Conservation (phyloP, 148 eudicot genomes). For the Rhododendron vialii region DNA sequence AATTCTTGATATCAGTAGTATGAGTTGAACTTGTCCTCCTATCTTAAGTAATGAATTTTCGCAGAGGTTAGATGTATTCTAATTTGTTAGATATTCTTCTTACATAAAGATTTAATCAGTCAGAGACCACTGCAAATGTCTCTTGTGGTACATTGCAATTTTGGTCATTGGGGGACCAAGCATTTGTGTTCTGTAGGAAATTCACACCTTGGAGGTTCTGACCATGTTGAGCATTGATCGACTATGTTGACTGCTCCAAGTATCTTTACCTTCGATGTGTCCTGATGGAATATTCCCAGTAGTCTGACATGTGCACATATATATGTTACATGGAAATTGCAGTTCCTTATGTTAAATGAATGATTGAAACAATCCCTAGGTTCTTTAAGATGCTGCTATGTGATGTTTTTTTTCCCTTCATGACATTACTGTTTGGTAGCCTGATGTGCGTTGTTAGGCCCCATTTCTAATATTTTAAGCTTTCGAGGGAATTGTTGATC, state of each 20-base stretch:
- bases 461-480: not conserved
- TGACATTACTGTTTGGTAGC: not conserved
- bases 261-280: not conserved
- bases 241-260: not conserved
- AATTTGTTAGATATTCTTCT: not conserved
- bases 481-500: not conserved
- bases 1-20: not conserved
- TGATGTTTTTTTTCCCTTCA: not conserved
- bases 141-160: not conserved
- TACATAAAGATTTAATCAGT: not conserved
- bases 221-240: not conserved
- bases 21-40: not conserved
- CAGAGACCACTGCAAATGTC: not conserved
- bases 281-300: not conserved
- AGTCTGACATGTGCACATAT: not conserved
- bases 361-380: not conserved
- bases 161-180: not conserved
- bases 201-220: not conserved
- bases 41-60: not conserved
- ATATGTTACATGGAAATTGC: not conserved
- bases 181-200: not conserved
- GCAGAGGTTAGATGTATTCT: not conserved
- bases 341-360: not conserved
- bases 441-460: not conserved
- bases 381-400: not conserved